A percentile compares a stretch with the other conserved stretches of the same genome.
Evolutionary conservation across 208 protist species (phyloP).

Genomic region (Trypanosoma boissoni): DNA sequence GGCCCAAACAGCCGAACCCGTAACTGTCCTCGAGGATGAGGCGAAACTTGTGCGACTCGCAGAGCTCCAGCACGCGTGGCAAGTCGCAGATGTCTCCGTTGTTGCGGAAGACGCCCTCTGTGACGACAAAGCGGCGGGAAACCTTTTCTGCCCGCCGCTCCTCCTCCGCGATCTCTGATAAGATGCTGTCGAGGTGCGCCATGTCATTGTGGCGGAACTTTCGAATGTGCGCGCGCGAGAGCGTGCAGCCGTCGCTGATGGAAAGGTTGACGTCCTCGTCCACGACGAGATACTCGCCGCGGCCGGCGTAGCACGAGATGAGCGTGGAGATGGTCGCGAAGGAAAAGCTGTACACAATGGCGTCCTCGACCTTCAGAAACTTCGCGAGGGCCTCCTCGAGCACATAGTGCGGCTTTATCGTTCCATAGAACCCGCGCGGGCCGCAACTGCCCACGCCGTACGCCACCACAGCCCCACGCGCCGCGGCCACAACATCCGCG

Average conservation of each 20-base stretch:
- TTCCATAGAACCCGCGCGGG: conserved; percentile 97
- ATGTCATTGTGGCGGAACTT: conserved; percentile 97
- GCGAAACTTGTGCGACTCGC: conserved; percentile 93
- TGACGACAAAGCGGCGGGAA: conserved; percentile 92
- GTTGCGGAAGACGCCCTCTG: conserved; percentile 94
- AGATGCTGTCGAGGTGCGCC: conserved; percentile 78
- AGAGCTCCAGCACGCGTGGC: conserved; percentile 88
- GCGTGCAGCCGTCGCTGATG: conserved; percentile 82
- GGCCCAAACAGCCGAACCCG: conserved; percentile 94
- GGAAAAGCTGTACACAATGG: conserved; percentile 95
- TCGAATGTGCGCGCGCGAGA: conserved; percentile 84
- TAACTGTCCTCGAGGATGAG: conserved; percentile 97
- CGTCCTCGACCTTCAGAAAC: conserved; percentile 86
- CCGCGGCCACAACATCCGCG: conserved; percentile 70
- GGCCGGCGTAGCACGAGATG: conserved; percentile 93
- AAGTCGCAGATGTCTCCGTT: conserved; percentile 88
- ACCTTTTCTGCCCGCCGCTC: conserved; percentile 53
- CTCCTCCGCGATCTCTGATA: conserved; percentile 73
- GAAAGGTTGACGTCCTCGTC: conserved; percentile 86
- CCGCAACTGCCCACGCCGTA: conserved; percentile 98
- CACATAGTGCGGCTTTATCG: conserved; percentile 95
- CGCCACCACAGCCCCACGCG: conserved; percentile 80
- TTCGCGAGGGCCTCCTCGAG: conserved; percentile 88
- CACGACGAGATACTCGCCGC: conserved; percentile 91
- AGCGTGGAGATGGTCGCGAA: conserved; percentile 95